phyloP scores from a whole-genome alignment of 441 rosid species.

The Pelargonium citronellum region DNA sequence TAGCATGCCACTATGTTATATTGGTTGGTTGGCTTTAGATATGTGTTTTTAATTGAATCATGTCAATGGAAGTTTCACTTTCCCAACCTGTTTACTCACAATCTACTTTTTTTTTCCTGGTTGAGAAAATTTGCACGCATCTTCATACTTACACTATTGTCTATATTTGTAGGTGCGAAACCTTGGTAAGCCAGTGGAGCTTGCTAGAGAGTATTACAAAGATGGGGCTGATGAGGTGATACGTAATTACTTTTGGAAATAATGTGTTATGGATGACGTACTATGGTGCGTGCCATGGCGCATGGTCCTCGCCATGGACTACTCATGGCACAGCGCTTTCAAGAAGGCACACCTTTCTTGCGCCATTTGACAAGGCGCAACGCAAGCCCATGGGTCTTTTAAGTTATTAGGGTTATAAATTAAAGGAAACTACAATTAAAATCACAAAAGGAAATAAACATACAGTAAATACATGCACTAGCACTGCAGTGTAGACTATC shows the following conservation, averaged over 20 bases:
- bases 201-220: slow-evolving; percentile 77
- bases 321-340: no score
- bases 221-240: slow-evolving; percentile 95
- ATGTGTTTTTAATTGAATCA: background rate
- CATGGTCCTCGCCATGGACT: no score
- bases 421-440: no score
- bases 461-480: no score
- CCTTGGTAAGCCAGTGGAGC: slow-evolving; percentile 97
- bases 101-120: background rate
- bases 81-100: background rate
- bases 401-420: no score
- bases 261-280: no score
- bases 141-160: slow-evolving; percentile 13
- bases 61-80: background rate
- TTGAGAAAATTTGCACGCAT: background rate
- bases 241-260: slow-evolving; percentile 17
- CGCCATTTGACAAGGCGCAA: no score
- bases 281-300: no score
- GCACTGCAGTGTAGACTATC: no score
- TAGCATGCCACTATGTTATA: background rate
- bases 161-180: slow-evolving; percentile 63
- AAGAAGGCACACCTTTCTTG: no score
- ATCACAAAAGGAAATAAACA: no score
- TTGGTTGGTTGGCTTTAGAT: background rate
- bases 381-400: no score